phyloP scores from a whole-genome alignment of 257 asterid species.

The Lithospermum erythrorhizon region DNA sequence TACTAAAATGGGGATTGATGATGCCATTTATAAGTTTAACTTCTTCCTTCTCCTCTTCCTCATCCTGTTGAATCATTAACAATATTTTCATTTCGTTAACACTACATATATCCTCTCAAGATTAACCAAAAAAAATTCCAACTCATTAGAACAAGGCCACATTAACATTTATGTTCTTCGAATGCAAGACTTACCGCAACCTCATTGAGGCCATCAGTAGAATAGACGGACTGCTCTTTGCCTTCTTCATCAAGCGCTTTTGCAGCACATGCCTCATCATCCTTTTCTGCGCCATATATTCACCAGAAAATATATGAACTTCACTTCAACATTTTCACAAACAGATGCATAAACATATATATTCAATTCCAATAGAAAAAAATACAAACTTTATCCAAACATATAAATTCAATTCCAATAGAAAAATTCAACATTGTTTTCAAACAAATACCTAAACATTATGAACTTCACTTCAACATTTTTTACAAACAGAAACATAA shows the following conservation, averaged over 20 bases:
- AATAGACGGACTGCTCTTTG: slow-evolving; percentile 26
- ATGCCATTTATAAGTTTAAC: slow-evolving; percentile 67
- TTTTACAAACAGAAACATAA: no score
- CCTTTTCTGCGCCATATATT: slow-evolving; percentile 37
- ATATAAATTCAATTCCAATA: no score
- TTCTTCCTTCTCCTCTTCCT: slow-evolving; percentile 41
- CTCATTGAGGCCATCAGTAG: slow-evolving; percentile 44
- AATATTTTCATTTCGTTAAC: slow-evolving; percentile 11
- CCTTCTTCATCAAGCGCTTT: slow-evolving; percentile 27
- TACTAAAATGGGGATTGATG: slow-evolving; percentile 39
- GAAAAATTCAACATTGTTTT: no score
- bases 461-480: no score
- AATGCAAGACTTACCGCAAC: slow-evolving; percentile 25
- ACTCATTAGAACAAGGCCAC: not conserved
- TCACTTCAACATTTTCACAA: not conserved
- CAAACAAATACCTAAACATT: no score
- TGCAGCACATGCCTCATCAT: slow-evolving; percentile 19
- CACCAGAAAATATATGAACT: slow-evolving; percentile 2
- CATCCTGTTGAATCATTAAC: slow-evolving; percentile 63
- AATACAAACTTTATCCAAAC: no score
- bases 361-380: no score
- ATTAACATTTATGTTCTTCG: not conserved
- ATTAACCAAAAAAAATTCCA: no score
- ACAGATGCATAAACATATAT: no score
- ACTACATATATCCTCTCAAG: not conserved